Evolutionary conservation across 441 rosid species (phyloP).

Genomic region (Aquilaria agallochum): DNA sequence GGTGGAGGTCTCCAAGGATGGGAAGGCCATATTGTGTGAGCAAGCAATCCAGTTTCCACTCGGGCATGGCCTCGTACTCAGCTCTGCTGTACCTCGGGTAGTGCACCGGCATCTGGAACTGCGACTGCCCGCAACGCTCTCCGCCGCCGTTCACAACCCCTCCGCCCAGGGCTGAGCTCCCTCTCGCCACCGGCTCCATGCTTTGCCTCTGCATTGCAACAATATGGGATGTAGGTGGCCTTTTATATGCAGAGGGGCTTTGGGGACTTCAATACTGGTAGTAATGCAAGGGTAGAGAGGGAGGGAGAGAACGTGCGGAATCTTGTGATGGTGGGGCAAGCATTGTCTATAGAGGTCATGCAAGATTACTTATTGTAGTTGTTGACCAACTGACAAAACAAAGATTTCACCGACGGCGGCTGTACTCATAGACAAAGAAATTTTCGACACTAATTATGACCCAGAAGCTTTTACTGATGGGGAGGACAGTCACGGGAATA

Average conservation of each 20-base stretch:
- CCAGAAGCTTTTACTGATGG: too few species aligned
- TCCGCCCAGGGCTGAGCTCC: neutral
- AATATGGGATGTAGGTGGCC: neutral
- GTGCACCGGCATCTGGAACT: conserved; percentile 45
- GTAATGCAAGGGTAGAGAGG: neutral
- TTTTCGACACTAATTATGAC: neutral
- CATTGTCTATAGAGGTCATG: conserved; percentile 1
- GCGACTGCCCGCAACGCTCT: conserved; percentile 16
- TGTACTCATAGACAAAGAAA: neutral
- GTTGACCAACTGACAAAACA: conserved; percentile 5
- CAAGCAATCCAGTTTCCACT: conserved; percentile 44
- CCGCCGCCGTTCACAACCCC: conserved; percentile 1
- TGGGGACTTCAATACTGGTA: neutral
- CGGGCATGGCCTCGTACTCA: conserved; percentile 44
- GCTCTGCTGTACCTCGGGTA: conserved; percentile 40
- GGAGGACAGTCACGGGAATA: too few species aligned
- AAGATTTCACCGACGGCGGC: neutral
- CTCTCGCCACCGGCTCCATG: conserved; percentile 7
- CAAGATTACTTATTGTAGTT: neutral
- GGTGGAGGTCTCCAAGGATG: conserved; percentile 25
- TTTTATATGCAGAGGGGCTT: neutral
- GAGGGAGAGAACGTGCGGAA: neutral
- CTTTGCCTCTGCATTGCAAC: neutral
- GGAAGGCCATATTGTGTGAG: conserved; percentile 38
- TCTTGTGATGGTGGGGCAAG: neutral